Evolutionary conservation across 805 yeast species (phyloP).

Genomic region (Cyberlindnera suaveolens): DNA sequence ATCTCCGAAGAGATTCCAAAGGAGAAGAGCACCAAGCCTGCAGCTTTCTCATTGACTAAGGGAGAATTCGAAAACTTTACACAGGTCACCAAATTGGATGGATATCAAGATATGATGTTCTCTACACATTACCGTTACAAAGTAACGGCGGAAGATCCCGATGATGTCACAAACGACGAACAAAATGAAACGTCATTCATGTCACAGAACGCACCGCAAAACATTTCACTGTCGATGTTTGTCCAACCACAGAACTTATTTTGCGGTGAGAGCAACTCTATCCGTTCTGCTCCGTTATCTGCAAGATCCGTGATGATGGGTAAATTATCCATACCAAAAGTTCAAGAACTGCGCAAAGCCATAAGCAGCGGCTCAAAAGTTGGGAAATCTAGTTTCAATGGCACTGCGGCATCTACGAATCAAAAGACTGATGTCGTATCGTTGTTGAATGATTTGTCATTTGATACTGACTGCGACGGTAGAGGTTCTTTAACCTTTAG

Average conservation of each 20-base stretch:
- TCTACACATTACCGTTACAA: conserved; percentile 19
- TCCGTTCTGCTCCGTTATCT: conserved; percentile 23
- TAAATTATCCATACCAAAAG: conserved; percentile 20
- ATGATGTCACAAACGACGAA: background rate
- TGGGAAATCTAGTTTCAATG: background rate
- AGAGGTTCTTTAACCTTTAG: conserved; percentile 13
- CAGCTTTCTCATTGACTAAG: conserved; percentile 9
- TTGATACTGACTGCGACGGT: conserved; percentile 16
- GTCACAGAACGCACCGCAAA: conserved; percentile 14
- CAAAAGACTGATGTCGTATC: conserved; percentile 19
- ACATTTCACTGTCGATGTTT: conserved; percentile 14
- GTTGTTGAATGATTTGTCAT: conserved; percentile 17
- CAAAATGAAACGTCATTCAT: conserved; percentile 11
- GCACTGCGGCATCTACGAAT: conserved; percentile 5
- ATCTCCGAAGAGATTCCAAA: conserved; percentile 10
- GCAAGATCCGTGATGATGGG: conserved; percentile 21
- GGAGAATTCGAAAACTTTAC: conserved; percentile 3
- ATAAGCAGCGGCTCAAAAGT: conserved; percentile 14
- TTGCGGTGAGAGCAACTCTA: conserved; percentile 15
- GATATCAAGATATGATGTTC: conserved; percentile 15
- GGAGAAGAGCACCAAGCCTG: conserved; percentile 3
- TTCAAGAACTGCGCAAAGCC: conserved; percentile 21
- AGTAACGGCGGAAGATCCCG: background rate
- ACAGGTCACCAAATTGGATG: conserved; percentile 3
- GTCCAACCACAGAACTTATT: conserved; percentile 8